phyloP scores from a whole-genome alignment of 768 basidiomycete species.

The Mycena latifolia region DNA sequence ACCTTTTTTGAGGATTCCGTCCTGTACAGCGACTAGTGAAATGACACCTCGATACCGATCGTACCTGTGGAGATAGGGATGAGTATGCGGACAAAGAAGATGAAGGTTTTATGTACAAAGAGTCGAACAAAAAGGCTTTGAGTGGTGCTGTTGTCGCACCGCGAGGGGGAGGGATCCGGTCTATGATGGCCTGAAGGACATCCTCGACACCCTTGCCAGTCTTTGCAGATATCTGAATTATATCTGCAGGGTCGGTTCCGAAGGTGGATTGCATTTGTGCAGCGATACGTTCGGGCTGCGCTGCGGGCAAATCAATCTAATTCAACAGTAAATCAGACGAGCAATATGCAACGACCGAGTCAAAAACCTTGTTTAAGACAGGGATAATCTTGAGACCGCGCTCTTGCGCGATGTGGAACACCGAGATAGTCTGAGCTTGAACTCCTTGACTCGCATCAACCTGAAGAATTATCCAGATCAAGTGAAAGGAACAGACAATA shows the following conservation, averaged over 20 bases:
- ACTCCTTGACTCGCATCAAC: slow-evolving; percentile 99
- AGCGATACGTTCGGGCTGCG: slow-evolving; percentile 84
- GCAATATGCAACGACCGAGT: slow-evolving; percentile 14
- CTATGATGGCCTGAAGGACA: slow-evolving; percentile 84
- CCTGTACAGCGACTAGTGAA: slow-evolving; percentile 85
- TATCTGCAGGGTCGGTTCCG: slow-evolving; percentile 79
- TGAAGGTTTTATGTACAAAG: slow-evolving; percentile 68
- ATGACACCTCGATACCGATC: slow-evolving; percentile 98
- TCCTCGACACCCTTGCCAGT: slow-evolving; percentile 86
- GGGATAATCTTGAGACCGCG: slow-evolving; percentile 87
- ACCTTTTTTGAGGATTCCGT: slow-evolving; percentile 89
- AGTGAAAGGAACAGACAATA: background rate
- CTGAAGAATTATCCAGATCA: slow-evolving; percentile 51
- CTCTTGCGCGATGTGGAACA: slow-evolving; percentile 90
- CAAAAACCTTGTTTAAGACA: slow-evolving; percentile 88
- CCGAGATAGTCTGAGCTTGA: slow-evolving; percentile 97
- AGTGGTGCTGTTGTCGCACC: slow-evolving; percentile 67
- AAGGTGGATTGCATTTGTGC: slow-evolving; percentile 88
- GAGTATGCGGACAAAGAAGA: slow-evolving; percentile 23
- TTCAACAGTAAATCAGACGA: slow-evolving; percentile 12
- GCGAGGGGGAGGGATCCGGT: slow-evolving; percentile 85
- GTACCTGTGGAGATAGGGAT: slow-evolving; percentile 64
- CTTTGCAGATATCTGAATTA: slow-evolving; percentile 92
- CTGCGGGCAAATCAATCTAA: slow-evolving; percentile 93
- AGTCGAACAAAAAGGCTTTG: slow-evolving; percentile 94